phyloP scores from a whole-genome alignment of 805 yeast species.

The Allodekkera sacchari region DNA sequence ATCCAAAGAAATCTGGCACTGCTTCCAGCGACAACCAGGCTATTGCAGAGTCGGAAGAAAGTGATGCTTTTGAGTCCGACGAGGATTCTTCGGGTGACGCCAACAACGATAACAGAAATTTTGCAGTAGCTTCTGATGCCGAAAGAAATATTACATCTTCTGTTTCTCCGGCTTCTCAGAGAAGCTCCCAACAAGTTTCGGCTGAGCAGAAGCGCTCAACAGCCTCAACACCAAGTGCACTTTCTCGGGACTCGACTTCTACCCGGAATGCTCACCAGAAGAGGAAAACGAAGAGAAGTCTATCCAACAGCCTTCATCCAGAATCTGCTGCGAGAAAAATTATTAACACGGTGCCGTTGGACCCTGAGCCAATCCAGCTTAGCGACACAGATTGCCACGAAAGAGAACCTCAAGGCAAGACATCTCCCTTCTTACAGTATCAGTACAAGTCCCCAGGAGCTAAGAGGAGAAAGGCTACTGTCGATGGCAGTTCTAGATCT shows the following conservation, averaged over 20 bases:
- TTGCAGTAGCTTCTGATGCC: slow-evolving; percentile 11
- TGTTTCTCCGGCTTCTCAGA: slow-evolving; percentile 18
- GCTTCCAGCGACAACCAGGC: slow-evolving; percentile 4
- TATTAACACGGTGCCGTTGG: slow-evolving; percentile 72
- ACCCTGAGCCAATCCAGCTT: slow-evolving; percentile 65
- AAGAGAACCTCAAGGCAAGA: slow-evolving; percentile 11
- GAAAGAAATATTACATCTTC: slow-evolving; percentile 11
- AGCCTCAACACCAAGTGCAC: slow-evolving; percentile 9
- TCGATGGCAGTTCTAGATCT: background rate
- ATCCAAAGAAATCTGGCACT: slow-evolving; percentile 19
- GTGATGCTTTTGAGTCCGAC: slow-evolving; percentile 17
- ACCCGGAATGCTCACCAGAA: slow-evolving; percentile 12
- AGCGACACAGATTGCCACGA: slow-evolving; percentile 18
- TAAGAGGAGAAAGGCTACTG: background rate
- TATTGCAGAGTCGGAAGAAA: slow-evolving; percentile 14
- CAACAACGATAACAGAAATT: slow-evolving; percentile 19
- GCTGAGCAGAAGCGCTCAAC: slow-evolving; percentile 1
- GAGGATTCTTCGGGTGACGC: slow-evolving; percentile 4
- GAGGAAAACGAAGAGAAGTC: slow-evolving; percentile 35
- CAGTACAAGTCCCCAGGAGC: slow-evolving; percentile 9
- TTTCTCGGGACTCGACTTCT: no score
- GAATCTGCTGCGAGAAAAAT: slow-evolving; percentile 68
- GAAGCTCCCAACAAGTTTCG: no score
- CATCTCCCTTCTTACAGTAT: slow-evolving; percentile 15
- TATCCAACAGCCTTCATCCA: slow-evolving; percentile 51